phyloP scores from a whole-genome alignment of 2,329 filamentous ascomycete genomes.

The Mariannaea sp. region DNA sequence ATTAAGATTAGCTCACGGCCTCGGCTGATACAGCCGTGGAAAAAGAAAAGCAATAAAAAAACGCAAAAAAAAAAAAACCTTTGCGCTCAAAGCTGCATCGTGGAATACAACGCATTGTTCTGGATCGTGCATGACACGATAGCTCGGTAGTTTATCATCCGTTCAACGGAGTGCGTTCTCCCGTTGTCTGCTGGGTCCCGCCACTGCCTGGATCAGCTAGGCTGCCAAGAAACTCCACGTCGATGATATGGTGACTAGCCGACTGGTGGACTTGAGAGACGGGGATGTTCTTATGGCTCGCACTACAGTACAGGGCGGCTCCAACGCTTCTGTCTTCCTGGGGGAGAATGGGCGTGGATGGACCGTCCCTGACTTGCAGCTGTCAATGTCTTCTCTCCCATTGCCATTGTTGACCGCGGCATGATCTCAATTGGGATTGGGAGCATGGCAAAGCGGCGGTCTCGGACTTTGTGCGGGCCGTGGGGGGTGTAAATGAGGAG shows the following conservation, averaged over 20 bases:
- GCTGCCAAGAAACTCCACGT: neutral
- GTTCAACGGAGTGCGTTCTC: no score
- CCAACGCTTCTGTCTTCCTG: no score
- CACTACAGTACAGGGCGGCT: neutral
- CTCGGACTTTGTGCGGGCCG: neutral
- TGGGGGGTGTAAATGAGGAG: no score
- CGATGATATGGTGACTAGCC: slow-evolving; percentile 1
- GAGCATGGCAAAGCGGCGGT: neutral
- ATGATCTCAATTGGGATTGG: neutral
- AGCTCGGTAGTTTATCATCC: no score
- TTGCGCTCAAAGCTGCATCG: slow-evolving; percentile 3
- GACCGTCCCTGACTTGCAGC: no score
- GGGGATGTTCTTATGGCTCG: neutral
- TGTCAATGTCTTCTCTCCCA: slow-evolving; percentile 6
- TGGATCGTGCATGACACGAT: neutral
- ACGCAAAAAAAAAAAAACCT: neutral
- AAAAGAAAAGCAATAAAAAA: no score
- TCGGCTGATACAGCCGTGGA: no score
- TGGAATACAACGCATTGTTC: neutral
- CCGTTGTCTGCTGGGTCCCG: neutral
- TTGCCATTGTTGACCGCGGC: neutral
- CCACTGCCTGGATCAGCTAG: neutral
- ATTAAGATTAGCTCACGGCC: no score
- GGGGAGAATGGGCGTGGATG: no score
- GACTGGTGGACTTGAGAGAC: neutral